Evolutionary conservation across 2,329 filamentous ascomycete genomes (phyloP).

Genomic region (Oidium heveae): DNA sequence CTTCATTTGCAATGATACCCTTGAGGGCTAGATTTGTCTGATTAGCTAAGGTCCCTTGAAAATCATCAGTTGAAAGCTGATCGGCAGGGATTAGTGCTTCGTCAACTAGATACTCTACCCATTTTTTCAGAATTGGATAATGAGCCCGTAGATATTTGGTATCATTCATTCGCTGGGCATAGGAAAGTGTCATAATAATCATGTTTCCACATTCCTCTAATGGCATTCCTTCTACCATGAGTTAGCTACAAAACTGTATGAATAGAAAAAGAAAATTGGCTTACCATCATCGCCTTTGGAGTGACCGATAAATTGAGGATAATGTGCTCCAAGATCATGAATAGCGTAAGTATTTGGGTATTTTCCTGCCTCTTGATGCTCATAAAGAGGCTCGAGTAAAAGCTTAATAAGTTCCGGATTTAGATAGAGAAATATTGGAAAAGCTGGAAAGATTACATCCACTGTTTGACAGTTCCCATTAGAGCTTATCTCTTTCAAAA

Average conservation of each 20-base stretch:
- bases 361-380: conserved; percentile 39
- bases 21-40: conserved; percentile 68
- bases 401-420: conserved; percentile 37
- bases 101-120: conserved; percentile 53
- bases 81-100: conserved; percentile 49
- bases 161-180: conserved; percentile 30
- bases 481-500: conserved; percentile 74
- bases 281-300: conserved; percentile 34
- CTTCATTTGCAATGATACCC: conserved; percentile 60
- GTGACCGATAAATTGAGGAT: conserved; percentile 46
- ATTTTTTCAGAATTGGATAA: conserved; percentile 50
- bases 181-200: conserved; percentile 58
- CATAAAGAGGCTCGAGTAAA: conserved; percentile 34
- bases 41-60: conserved; percentile 52
- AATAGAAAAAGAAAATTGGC: background rate
- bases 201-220: conserved; percentile 64
- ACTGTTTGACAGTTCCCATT: conserved; percentile 75
- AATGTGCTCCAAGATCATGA: conserved; percentile 46
- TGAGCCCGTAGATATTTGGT: conserved; percentile 33
- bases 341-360: conserved; percentile 47
- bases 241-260: background rate
- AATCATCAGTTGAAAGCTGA: conserved; percentile 64
- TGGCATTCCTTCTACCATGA: conserved; percentile 36
- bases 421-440: conserved; percentile 61
- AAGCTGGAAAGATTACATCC: conserved; percentile 67